Evolutionary conservation across 345 rosid genomes (phyloP).

Genomic region (Gossypium rotundifolium): DNA sequence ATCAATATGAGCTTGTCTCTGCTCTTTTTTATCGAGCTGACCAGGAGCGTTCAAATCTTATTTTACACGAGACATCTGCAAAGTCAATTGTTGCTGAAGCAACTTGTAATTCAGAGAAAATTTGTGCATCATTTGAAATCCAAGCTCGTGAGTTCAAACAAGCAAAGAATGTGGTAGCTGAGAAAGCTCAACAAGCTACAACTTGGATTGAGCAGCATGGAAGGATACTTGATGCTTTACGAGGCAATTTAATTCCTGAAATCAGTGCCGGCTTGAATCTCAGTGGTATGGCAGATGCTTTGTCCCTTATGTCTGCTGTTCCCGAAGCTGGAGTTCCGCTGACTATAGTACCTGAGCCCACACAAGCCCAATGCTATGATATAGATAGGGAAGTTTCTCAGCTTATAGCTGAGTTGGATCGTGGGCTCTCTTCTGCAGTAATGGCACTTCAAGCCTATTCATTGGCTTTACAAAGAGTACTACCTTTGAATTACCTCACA

Average conservation of each 20-base stretch:
- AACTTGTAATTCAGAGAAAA: conserved; percentile 54
- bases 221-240: conserved; percentile 72
- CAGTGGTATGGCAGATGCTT: conserved; percentile 39
- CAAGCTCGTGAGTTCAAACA: conserved; percentile 77
- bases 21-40: conserved; percentile 64
- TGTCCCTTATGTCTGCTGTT: conserved; percentile 81
- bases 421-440: conserved; percentile 59
- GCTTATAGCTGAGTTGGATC: conserved; percentile 58
- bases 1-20: conserved; percentile 68
- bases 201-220: conserved; percentile 84
- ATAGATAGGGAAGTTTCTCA: conserved; percentile 75
- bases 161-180: conserved; percentile 59
- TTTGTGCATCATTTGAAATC: conserved; percentile 56
- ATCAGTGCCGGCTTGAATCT: conserved; percentile 40
- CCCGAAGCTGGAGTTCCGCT: conserved; percentile 71
- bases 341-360: conserved; percentile 91
- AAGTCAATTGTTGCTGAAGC: conserved; percentile 82
- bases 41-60: conserved; percentile 70
- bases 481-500: conserved; percentile 74
- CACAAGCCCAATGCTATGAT: conserved; percentile 74
- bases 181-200: conserved; percentile 83
- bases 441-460: conserved; percentile 63
- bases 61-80: conserved; percentile 70
- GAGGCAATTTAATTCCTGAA: conserved; percentile 64
- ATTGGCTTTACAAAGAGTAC: conserved; percentile 68